Base-by-base conservation (phyloP, 441 rosid species). In the Pelargonium citronellum region DNA sequence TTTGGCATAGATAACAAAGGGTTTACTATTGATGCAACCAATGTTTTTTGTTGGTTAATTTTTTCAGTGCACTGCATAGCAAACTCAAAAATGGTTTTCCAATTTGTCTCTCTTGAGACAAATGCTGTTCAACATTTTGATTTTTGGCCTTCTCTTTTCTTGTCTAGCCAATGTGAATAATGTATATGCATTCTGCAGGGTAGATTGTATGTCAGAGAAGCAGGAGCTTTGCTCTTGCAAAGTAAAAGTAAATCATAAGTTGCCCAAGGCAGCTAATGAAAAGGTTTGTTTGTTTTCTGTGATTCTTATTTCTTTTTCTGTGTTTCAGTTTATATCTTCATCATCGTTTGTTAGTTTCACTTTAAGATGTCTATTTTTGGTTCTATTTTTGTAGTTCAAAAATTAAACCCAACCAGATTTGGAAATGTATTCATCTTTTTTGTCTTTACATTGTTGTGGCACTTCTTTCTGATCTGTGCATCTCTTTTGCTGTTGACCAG, bases 251-350 rank as follows among this genome's bases (percentile, higher is more conserved):
- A 76, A 74, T 65, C 69, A 71, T 65, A 80, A 67, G 53, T 70
- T 58, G 27, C 13, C 37, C 73, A 69, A 66, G 34, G 49, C 72
- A 71, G 44, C 73, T 51, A 37, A 68, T 10, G 34, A 49, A 51
- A 67, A 71, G 90, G 91, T 89, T 82, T 55, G 71, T 73, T 69
- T 79, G 68, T 53, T 60, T 39, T 63, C 46, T 61, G 7, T 76
- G 67, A 17, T 69, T 75, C 53, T 30, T 47, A 6, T 20, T 47
- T n/a, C n/a, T 41, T 66, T 62, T 60, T 24, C 47, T 62, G 24
- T 68, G 27, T 39, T 39, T 39, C 43, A 6, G 43, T 39, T 39
- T 39, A 39, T 39, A 39, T 39, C 43, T 39, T 39, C 1, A 39
- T 39, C 8, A 39, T 39, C 10, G 1, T 39, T 39, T 39, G 9